Evolutionary conservation across 305 asterid genomes (phyloP).

Genomic region (Ilex paraguariensis): DNA sequence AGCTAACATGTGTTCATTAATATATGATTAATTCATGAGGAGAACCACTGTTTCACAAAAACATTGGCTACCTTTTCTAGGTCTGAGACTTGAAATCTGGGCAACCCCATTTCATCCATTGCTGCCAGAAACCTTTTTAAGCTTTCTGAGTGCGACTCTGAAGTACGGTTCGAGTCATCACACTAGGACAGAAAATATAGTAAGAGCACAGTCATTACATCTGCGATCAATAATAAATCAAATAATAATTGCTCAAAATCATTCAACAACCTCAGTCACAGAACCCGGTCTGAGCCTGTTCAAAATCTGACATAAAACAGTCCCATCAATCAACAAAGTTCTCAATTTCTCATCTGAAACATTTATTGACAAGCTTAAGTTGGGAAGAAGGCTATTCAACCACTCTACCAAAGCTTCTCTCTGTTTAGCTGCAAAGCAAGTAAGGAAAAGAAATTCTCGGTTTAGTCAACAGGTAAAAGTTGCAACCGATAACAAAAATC

Average conservation of each 20-base stretch:
- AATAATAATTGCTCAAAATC: neutral
- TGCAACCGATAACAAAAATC: neutral
- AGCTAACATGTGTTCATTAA: too few species aligned
- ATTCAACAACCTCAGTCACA: slow-evolving; percentile 52
- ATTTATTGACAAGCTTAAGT: slow-evolving; percentile 46
- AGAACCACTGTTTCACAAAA: neutral
- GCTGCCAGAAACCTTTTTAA: slow-evolving; percentile 63
- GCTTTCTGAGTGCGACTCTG: slow-evolving; percentile 32
- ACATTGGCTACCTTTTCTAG: slow-evolving; percentile 53
- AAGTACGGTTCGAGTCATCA: slow-evolving; percentile 31
- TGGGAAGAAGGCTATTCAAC: slow-evolving; percentile 64
- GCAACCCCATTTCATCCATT: slow-evolving; percentile 61
- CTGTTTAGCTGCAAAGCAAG: slow-evolving; percentile 48
- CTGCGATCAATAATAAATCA: neutral
- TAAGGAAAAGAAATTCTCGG: slow-evolving; percentile 2
- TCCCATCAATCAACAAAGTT: slow-evolving; percentile 61
- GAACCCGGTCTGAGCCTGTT: slow-evolving; percentile 75
- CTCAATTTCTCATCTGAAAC: slow-evolving; percentile 80
- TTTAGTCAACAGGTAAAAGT: slow-evolving; percentile 3
- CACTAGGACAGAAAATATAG: slow-evolving; percentile 15
- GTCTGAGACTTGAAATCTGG: slow-evolving; percentile 66
- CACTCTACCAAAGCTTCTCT: slow-evolving; percentile 62
- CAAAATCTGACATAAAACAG: slow-evolving; percentile 55
- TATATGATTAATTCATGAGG: neutral
- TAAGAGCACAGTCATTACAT: slow-evolving; percentile 5